Evolutionary conservation across 345 rosid species (phyloP).

Genomic region (Eutrema heterophyllum): DNA sequence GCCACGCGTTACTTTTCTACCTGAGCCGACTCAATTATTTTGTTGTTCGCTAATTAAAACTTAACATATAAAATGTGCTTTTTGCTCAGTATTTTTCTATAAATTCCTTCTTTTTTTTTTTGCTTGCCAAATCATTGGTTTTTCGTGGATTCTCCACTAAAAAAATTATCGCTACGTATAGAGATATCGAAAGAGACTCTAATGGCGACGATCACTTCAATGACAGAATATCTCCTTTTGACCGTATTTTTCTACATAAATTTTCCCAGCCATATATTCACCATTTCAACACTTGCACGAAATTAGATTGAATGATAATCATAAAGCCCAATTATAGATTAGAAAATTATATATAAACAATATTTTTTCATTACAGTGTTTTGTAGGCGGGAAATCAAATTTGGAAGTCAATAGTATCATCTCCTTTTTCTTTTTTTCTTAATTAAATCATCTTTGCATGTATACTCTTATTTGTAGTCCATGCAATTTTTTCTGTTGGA

Average conservation of each 20-base stretch:
- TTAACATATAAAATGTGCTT: not conserved
- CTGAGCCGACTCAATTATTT: not conserved
- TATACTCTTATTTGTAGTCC: not conserved
- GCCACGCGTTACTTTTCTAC: constrained; percentile 1
- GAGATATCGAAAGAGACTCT: constrained; percentile 29
- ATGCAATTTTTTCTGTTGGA: not conserved
- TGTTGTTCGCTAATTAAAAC: not conserved
- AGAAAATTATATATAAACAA: not conserved
- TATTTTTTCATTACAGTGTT: not conserved
- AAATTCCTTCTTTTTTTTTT: not conserved
- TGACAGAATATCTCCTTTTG: constrained; percentile 10
- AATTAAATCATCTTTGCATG: not conserved
- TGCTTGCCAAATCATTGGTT: constrained; percentile 5
- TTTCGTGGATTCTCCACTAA: constrained; percentile 12
- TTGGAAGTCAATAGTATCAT: not conserved
- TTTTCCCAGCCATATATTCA: constrained; percentile 4
- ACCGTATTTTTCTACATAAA: not conserved
- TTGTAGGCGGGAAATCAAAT: not conserved
- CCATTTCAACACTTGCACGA: not conserved
- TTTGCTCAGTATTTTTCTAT: not conserved
- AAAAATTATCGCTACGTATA: not conserved
- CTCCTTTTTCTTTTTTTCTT: too few relatives aligned
- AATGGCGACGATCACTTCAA: constrained; percentile 14
- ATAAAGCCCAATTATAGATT: not conserved
- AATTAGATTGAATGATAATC: not conserved